A percentile compares a stretch with the other conserved stretches of the same genome.
Evolutionary conservation across 768 basidiomycete species (phyloP).

Genomic region (Xanthoconium stramineum): DNA sequence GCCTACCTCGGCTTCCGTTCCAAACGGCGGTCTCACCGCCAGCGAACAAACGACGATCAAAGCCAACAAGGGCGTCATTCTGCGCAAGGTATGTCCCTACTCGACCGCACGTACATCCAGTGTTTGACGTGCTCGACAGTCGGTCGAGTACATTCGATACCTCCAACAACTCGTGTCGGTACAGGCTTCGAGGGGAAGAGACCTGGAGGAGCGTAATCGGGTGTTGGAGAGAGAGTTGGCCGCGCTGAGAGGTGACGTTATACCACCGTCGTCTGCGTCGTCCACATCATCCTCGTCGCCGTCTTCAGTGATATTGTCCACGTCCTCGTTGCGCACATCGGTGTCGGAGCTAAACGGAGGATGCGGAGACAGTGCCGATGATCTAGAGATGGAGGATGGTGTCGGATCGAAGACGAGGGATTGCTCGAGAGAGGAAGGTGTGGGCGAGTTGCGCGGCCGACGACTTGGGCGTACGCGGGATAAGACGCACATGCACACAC

Average conservation of each 20-base stretch:
- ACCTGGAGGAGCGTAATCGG: conserved; percentile 71
- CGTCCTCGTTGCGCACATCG: conserved; percentile 13
- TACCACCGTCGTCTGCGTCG: background rate
- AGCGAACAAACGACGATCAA: conserved; percentile 56
- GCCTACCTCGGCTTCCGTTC: conserved; percentile 18
- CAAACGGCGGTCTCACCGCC: conserved; percentile 1
- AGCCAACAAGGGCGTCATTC: conserved; percentile 93
- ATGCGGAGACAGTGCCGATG: background rate
- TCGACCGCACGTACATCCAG: background rate
- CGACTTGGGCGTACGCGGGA: conserved; percentile 16
- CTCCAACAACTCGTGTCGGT: conserved; percentile 82
- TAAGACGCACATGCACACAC: conserved; percentile 8
- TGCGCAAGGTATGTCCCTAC: conserved; percentile 58
- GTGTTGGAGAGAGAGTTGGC: conserved; percentile 30
- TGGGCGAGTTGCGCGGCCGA: conserved; percentile 18
- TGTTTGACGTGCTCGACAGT: conserved; percentile 27
- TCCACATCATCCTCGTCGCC: conserved; percentile 19
- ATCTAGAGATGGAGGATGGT: conserved; percentile 21
- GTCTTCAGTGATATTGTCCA: conserved; percentile 17
- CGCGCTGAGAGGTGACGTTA: conserved; percentile 20
- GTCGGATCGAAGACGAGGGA: conserved; percentile 2
- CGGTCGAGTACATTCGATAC: conserved; percentile 60
- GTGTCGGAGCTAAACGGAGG: background rate
- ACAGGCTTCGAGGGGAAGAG: conserved; percentile 74
- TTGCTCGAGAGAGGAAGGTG: background rate